phyloP scores from a whole-genome alignment of 2,329 filamentous ascomycete genomes.

The Aspergillus costaricaensis region DNA sequence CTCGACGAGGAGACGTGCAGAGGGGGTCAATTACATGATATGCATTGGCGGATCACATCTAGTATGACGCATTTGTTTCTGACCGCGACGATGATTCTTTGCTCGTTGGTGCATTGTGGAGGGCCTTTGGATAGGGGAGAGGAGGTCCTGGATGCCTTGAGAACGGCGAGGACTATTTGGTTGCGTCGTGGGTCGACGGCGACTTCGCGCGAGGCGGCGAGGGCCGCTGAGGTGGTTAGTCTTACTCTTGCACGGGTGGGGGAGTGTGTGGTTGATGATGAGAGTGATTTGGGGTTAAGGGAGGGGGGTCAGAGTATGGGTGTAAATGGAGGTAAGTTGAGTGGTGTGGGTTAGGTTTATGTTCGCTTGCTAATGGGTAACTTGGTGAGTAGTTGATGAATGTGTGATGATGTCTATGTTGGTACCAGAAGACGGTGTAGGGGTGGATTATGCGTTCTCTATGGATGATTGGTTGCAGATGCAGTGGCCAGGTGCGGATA shows the following conservation, averaged over 20 bases:
- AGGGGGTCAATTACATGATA: constrained; percentile 53
- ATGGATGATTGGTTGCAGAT: too few species aligned
- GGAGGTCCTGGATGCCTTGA: constrained; percentile 20
- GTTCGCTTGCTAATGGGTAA: too few species aligned
- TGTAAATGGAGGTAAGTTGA: too few species aligned
- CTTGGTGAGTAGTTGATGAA: too few species aligned
- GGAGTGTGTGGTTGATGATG: too few species aligned
- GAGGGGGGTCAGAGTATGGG: too few species aligned
- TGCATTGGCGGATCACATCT: constrained; percentile 60
- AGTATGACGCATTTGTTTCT: constrained; percentile 62
- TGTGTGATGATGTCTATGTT: too few species aligned
- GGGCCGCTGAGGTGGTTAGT: constrained; percentile 7
- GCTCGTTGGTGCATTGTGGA: constrained; percentile 30
- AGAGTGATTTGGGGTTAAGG: too few species aligned
- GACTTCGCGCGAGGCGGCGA: constrained; percentile 20
- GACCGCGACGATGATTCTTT: constrained; percentile 61
- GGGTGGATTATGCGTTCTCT: too few species aligned
- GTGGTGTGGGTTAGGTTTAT: too few species aligned
- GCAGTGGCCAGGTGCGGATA: too few species aligned
- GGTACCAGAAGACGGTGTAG: too few species aligned
- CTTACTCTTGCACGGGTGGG: background rate
- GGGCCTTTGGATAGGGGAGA: constrained; percentile 8
- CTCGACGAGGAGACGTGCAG: constrained; percentile 54
- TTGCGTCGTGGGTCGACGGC: constrained; percentile 14
- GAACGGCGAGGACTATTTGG: constrained; percentile 19